Conservation (phyloP, 1,284 basidiomycete species). For the Trichosporon sp. region DNA sequence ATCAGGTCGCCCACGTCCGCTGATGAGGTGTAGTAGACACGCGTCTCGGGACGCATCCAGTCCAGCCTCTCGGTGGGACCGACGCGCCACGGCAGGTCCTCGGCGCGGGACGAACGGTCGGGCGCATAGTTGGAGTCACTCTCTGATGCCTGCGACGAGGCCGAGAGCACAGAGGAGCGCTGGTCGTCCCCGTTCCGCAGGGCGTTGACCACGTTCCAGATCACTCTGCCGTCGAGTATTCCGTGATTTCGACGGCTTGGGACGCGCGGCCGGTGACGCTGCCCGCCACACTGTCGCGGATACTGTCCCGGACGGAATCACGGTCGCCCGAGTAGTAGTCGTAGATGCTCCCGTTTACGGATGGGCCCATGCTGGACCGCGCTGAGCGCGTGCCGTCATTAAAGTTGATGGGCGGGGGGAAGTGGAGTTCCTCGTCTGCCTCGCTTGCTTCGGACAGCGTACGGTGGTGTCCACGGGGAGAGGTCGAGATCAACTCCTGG, state of each 20-base stretch:
- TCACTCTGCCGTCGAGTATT: slow-evolving; percentile 52
- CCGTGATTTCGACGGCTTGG: slow-evolving; percentile 52
- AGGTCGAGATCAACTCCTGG: slow-evolving; percentile 38
- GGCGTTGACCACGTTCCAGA: slow-evolving; percentile 53
- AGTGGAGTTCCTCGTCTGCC: slow-evolving; percentile 8
- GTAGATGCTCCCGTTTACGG: slow-evolving; percentile 12
- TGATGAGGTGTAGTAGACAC: slow-evolving; percentile 48
- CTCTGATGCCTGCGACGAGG: slow-evolving; percentile 9
- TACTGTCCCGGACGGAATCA: no score
- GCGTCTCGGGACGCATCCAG: slow-evolving; percentile 42
- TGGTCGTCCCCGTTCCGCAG: slow-evolving; percentile 32
- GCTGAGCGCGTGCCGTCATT: slow-evolving; percentile 18
- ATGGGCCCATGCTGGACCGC: slow-evolving; percentile 21
- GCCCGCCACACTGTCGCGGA: slow-evolving; percentile 3
- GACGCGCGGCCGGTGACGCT: slow-evolving; percentile 24
- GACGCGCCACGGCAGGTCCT: slow-evolving; percentile 29
- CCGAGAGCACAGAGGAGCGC: slow-evolving; percentile 2
- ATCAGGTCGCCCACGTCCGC: slow-evolving; percentile 53
- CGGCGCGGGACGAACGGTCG: slow-evolving; percentile 17
- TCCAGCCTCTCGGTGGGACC: slow-evolving; percentile 26
- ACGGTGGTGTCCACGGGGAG: slow-evolving; percentile 30
- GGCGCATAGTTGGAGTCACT: neutral
- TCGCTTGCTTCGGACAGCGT: slow-evolving; percentile 20
- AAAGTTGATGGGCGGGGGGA: slow-evolving; percentile 21
- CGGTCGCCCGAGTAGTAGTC: slow-evolving; percentile 14